These are phyloP conservation scores for Lathyrus sativus DNA, from an alignment of 306 rosid species.

Conservation along the genomic window DNA sequence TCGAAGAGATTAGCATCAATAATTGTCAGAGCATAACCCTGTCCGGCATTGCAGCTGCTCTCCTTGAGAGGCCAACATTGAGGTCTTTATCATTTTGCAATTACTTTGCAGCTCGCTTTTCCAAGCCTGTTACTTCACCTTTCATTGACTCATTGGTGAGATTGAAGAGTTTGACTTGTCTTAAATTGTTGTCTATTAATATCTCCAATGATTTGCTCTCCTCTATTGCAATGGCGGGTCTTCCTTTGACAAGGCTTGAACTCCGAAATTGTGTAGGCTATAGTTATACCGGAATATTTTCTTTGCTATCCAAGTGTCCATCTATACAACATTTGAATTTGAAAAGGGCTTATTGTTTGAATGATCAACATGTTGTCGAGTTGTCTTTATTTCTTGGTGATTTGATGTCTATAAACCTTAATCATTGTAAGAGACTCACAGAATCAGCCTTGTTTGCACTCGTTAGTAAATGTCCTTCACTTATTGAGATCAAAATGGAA, in stretches of 20 bases:
- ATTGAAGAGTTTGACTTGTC: constrained; percentile 38
- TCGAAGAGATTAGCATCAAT: constrained; percentile 43
- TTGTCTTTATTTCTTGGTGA: constrained; percentile 52
- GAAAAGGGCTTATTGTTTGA: constrained; percentile 42
- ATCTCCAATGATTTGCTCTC: constrained; percentile 59
- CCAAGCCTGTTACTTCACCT: neutral
- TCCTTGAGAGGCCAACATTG: constrained; percentile 44
- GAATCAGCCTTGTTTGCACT: neutral
- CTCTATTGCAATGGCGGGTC: constrained; percentile 48
- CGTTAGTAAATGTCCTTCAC: neutral
- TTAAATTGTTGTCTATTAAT: constrained; percentile 41
- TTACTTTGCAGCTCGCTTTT: too few relatives aligned
- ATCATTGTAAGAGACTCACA: neutral
- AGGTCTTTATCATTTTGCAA: constrained; percentile 35
- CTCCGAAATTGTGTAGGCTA: constrained; percentile 40
- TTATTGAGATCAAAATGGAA: neutral
- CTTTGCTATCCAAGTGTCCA: constrained; percentile 49
- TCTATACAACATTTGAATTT: constrained; percentile 58
- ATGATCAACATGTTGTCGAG: constrained; percentile 49
- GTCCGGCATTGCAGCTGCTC: constrained; percentile 46
- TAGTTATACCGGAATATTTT: constrained; percentile 50
- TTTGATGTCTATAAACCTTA: neutral
- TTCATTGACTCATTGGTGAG: constrained; percentile 36
- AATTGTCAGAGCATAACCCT: constrained; percentile 41
- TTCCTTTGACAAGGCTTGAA: constrained; percentile 59